Evolutionary conservation across 768 basidiomycete genomes (phyloP).

Genomic region (Mycena pura): DNA sequence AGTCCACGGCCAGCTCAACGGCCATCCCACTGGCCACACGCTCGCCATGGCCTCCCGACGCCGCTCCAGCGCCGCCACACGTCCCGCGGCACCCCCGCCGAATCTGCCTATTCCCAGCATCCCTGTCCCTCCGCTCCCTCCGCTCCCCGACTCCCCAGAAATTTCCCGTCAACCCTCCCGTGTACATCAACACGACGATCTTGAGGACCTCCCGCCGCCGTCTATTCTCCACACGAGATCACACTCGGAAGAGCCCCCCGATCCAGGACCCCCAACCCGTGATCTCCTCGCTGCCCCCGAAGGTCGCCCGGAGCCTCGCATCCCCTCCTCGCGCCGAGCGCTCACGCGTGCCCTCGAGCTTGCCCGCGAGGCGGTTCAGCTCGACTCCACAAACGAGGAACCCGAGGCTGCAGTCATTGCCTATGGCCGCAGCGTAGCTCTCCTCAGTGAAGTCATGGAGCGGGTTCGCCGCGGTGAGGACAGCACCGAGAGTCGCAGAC

Average conservation of each 20-base stretch:
- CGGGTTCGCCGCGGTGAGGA: constrained; percentile 87
- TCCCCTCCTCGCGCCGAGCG: constrained; percentile 84
- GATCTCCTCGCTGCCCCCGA: constrained; percentile 42
- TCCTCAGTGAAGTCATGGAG: constrained; percentile 93
- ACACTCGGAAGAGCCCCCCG: constrained; percentile 49
- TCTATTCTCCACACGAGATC: constrained; percentile 26
- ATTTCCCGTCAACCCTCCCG: constrained; percentile 23
- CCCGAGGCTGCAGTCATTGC: constrained; percentile 89
- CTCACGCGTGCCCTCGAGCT: constrained; percentile 86
- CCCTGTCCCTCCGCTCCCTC: constrained; percentile 45
- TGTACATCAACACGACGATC: constrained; percentile 29
- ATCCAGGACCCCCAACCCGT: constrained; percentile 43
- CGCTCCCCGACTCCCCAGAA: constrained; percentile 22
- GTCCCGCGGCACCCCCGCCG: constrained; percentile 76
- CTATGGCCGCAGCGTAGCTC: constrained; percentile 84
- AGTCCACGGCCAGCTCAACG: neutral
- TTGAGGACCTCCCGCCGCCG: constrained; percentile 31
- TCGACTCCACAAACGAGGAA: constrained; percentile 88
- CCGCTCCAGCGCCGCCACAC: constrained; percentile 69
- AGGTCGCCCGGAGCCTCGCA: constrained; percentile 51
- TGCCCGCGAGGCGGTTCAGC: constrained; percentile 87
- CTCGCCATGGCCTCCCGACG: constrained; percentile 48
- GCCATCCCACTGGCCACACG: too few relatives aligned
- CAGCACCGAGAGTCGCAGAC: constrained; percentile 66
- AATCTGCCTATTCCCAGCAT: constrained; percentile 76